Evolutionary conservation across 2,329 filamentous ascomycete genomes (phyloP).

Genomic region (Cordyceps pruinosa): DNA sequence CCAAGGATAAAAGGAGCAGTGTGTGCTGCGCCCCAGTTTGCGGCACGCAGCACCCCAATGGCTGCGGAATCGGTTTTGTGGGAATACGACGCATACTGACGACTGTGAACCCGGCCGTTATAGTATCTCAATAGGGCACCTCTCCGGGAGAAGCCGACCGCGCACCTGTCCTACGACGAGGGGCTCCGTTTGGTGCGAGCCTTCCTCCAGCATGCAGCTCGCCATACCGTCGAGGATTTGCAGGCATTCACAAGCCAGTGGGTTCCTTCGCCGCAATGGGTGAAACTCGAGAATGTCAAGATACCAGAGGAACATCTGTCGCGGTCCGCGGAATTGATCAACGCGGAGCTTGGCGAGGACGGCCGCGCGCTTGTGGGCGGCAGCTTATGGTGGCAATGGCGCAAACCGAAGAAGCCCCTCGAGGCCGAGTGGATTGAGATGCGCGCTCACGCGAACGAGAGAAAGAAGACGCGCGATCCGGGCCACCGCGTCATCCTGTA

Average conservation of each 20-base stretch:
- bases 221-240: slow-evolving; percentile 86
- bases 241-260: slow-evolving; percentile 88
- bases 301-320: slow-evolving; percentile 59
- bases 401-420: slow-evolving; percentile 57
- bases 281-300: slow-evolving; percentile 63
- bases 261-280: slow-evolving; percentile 85
- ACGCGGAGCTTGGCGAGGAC: slow-evolving; percentile 67
- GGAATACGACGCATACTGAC: neutral
- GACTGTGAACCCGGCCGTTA: neutral
- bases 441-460: slow-evolving; percentile 64
- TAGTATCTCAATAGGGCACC: slow-evolving; percentile 78
- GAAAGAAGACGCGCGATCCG: slow-evolving; percentile 53
- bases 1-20: neutral
- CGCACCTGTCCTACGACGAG: slow-evolving; percentile 90
- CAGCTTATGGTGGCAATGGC: slow-evolving; percentile 84
- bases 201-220: slow-evolving; percentile 78
- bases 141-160: slow-evolving; percentile 71
- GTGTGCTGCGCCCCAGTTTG: neutral
- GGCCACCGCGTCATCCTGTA: slow-evolving; percentile 82
- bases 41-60: neutral
- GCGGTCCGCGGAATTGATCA: slow-evolving; percentile 59
- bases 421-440: slow-evolving; percentile 96
- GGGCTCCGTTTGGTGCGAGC: slow-evolving; percentile 79
- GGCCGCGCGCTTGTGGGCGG: slow-evolving; percentile 75
- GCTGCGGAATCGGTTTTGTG: neutral